These are phyloP conservation scores for Neurospora sp. DNA, from an alignment of 495 filamentous ascomycete genomes.

Conservation along the genomic window DNA sequence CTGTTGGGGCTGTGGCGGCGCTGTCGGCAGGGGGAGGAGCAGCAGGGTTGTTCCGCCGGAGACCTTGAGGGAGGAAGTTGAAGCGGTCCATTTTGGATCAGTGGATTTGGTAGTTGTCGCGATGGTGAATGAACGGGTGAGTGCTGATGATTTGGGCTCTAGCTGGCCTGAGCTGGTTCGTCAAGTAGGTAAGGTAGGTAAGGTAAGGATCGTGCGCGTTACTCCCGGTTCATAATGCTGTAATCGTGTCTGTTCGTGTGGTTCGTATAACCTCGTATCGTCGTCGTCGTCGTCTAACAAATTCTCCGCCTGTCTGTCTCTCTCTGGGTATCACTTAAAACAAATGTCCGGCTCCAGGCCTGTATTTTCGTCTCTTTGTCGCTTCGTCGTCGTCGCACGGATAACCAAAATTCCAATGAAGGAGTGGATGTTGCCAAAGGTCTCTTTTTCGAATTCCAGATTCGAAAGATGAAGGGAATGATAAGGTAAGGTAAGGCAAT, in stretches of 20 bases:
- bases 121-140: not conserved
- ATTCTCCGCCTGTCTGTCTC: not conserved
- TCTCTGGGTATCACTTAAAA: not conserved
- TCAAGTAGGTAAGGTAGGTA: not conserved
- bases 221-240: not conserved
- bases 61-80: conserved; percentile 16
- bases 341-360: not conserved
- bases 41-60: not conserved
- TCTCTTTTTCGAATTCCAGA: not conserved
- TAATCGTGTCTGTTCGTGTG: not conserved
- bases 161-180: no score
- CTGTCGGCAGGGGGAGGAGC: not conserved
- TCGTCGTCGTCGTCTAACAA: not conserved
- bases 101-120: no score
- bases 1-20: not conserved
- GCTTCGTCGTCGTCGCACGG: not conserved
- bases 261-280: not conserved
- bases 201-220: not conserved
- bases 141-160: no score
- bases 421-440: not conserved
- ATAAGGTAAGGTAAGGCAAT: not conserved
- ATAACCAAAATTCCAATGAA: no score
- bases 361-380: not conserved
- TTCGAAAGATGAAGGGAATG: not conserved
- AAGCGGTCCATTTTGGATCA: conserved; percentile 21